Evolutionary conservation across 495 filamentous ascomycete genomes (phyloP), one percentile per base, ranked within the genome.

Genomic region (Hypomontagnella monticulosa): DNA sequence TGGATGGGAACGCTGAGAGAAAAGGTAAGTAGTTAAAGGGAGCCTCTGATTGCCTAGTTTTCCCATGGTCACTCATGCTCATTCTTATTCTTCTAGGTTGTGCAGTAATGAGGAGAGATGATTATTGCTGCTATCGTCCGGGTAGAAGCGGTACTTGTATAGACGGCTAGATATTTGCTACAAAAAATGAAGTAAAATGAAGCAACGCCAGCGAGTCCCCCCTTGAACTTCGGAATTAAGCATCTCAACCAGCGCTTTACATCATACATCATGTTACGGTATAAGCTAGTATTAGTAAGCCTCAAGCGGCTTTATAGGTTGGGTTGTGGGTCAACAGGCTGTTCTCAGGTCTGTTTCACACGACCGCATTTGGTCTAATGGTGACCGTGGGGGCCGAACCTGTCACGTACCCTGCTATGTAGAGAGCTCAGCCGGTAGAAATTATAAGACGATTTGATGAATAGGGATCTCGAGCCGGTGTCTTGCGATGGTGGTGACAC

Each of bases 1-100:
- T 99, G 92, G 89, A 90, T 99, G 86, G 92, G 92, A 33, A 85
- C 84, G 52, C 75, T 98, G 78, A 88, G 93, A 77, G 96, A 98
- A 83, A 99, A 98, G 92, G 95, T 97, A 80, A 85, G 90, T 83
- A n/a, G n/a, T n/a, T n/a, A 76, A 46, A 74, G 54, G 43, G 32
- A 58, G 48, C 57, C 16, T 44, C 40, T 42, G 54, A 54, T 36
- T 33, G 55, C 33, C 19, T 59, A 19, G 47, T 52, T 46, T 50
- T 57, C 42, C 49, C 48, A 20, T 10, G 43, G 52, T 15, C 32
- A 34, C 15, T 30, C 40, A 33, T 57, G 44, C 73, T 75, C 59
- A 75, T 69, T 47, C 34, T 10, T 59, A 56, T 19, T 42, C 50
- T 40, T 48, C 14, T 54, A 81, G 79, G 76, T 81, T 70, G 77